Percentiles rank a stretch among this genome's conserved stretches.
Evolutionary conservation across 768 basidiomycete species (phyloP).

Genomic region (Nidularia sp.): DNA sequence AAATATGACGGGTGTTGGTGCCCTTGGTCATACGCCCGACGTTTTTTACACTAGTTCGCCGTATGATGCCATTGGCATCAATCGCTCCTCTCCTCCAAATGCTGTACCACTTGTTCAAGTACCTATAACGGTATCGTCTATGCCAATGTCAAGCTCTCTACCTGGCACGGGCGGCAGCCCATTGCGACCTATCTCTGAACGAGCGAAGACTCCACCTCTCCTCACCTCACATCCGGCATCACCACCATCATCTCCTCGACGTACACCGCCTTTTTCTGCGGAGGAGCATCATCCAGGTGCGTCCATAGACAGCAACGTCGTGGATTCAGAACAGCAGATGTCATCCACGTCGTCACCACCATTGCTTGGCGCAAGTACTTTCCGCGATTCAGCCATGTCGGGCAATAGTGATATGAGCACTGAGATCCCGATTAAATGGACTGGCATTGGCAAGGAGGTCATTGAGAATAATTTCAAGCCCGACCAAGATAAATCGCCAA

Average conservation of each 20-base stretch:
- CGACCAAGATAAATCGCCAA: conserved; percentile 9
- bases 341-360: conserved; percentile 16
- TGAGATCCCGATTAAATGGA: conserved; percentile 63
- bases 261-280: not conserved
- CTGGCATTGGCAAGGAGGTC: conserved; percentile 28
- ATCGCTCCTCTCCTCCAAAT: not conserved
- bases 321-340: not conserved
- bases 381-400: conserved; percentile 67
- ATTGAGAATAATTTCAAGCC: not conserved
- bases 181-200: conserved; percentile 27
- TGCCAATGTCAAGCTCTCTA: conserved; percentile 15
- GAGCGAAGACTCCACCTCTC: conserved; percentile 35
- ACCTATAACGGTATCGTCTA: conserved; percentile 6
- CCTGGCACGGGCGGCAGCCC: conserved; percentile 15
- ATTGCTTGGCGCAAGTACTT: conserved; percentile 54
- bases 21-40: conserved; percentile 23
- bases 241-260: conserved; percentile 3
- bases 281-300: too few species aligned
- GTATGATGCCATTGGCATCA: conserved; percentile 7
- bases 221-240: conserved; percentile 20
- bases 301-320: not conserved
- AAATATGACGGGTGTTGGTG: conserved; percentile 68
- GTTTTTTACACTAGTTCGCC: conserved; percentile 29
- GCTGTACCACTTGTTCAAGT: too few species aligned
- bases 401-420: conserved; percentile 36